These are phyloP conservation scores for Epicoccum sorghinum DNA, from an alignment of 2,329 filamentous ascomycete species.

Conservation along the genomic window DNA sequence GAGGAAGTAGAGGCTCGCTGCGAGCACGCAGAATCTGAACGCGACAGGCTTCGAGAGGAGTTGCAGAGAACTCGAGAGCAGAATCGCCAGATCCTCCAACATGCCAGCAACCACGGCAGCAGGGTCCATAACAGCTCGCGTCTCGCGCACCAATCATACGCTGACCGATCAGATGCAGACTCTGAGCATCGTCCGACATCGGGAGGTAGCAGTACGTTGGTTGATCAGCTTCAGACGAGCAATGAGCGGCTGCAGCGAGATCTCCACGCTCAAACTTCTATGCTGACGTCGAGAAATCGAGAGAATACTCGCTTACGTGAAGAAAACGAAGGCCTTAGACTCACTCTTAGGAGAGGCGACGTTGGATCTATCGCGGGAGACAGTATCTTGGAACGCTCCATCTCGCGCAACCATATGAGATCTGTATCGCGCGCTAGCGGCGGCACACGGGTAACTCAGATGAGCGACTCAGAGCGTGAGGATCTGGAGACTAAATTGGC, in stretches of 20 bases:
- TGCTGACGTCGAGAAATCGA: constrained; percentile 93
- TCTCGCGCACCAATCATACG: constrained; percentile 47
- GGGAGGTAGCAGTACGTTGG: constrained; percentile 68
- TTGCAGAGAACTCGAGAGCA: constrained; percentile 69
- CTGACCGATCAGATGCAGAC: constrained; percentile 45
- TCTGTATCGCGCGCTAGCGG: constrained; percentile 74
- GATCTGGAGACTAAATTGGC: constrained; percentile 84
- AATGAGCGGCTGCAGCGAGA: constrained; percentile 91
- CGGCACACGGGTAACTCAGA: constrained; percentile 62
- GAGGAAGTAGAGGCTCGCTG: constrained; percentile 87
- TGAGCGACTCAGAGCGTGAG: constrained; percentile 73
- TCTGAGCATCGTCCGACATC: constrained; percentile 44
- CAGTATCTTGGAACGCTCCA: constrained; percentile 92
- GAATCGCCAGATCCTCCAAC: constrained; percentile 38
- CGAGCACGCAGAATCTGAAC: constrained; percentile 90
- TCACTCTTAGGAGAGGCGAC: constrained; percentile 77
- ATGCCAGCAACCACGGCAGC: constrained; percentile 45
- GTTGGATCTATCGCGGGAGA: constrained; percentile 71
- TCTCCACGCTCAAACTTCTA: constrained; percentile 93
- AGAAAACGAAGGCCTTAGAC: constrained; percentile 95
- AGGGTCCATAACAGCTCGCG: constrained; percentile 48
- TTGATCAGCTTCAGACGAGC: constrained; percentile 89
- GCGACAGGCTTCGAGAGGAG: constrained; percentile 82
- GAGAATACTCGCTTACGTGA: constrained; percentile 95
- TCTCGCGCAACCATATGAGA: constrained; percentile 79